Percentiles rank a stretch among this genome's conserved stretches.
phyloP scores from a whole-genome alignment of 345 rosid species.

The Eutrema yunnanense region DNA sequence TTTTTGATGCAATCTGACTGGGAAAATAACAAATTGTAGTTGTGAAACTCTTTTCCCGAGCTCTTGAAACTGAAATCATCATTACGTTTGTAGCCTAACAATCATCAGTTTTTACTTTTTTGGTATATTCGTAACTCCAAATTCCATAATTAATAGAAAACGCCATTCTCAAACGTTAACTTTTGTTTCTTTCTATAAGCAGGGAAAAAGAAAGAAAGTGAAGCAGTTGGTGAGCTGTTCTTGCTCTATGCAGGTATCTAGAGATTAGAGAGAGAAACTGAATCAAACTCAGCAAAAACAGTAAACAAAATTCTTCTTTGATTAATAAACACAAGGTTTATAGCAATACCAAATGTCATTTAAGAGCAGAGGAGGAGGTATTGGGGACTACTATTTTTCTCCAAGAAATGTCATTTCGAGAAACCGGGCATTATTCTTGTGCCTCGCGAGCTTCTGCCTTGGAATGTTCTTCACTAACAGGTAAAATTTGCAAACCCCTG shows the following conservation, averaged over 20 bases:
- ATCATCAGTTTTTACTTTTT: not conserved
- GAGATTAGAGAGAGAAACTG: not conserved
- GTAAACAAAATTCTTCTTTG: not conserved
- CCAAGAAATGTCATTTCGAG: conserved; percentile 37
- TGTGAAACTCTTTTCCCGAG: no score
- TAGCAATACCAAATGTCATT: conserved; percentile 35
- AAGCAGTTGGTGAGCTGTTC: not conserved
- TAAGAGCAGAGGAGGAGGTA: conserved; percentile 45
- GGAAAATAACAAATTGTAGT: no score
- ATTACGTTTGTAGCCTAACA: not conserved
- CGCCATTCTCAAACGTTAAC: not conserved
- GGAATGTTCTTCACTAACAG: conserved; percentile 76
- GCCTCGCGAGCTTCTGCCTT: conserved; percentile 49
- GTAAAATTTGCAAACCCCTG: conserved; percentile 9
- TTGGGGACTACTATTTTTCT: conserved; percentile 8
- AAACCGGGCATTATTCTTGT: conserved; percentile 48
- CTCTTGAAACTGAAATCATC: not conserved
- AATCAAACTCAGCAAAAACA: not conserved
- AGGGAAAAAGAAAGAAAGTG: not conserved
- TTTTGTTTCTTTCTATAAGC: not conserved
- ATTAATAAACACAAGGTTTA: not conserved
- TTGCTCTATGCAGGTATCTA: not conserved
- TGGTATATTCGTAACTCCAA: not conserved
- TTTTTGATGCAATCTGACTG: no score
- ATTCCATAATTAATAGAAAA: not conserved